Evolutionary conservation across 495 filamentous ascomycete genomes (phyloP).

Genomic region (Thozetella sp.): DNA sequence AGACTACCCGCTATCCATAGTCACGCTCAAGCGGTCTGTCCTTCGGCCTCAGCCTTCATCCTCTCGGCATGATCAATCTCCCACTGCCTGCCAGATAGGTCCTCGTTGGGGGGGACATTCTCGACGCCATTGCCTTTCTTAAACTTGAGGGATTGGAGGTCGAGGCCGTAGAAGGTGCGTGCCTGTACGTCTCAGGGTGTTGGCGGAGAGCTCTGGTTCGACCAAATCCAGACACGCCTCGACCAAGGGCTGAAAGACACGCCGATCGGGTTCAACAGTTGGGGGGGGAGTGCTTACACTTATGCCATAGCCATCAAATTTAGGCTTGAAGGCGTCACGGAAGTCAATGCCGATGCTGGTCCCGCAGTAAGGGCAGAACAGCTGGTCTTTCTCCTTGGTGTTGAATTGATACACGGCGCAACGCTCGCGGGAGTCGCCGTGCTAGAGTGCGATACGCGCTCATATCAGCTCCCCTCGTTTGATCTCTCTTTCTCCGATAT

Average conservation of each 20-base stretch:
- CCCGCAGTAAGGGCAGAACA: conserved; percentile 34
- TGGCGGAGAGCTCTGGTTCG: too few species aligned
- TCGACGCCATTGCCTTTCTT: conserved; percentile 20
- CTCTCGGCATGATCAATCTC: conserved; percentile 18
- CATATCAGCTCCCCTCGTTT: background rate
- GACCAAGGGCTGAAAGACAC: too few species aligned
- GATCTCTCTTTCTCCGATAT: background rate
- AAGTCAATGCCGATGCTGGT: conserved; percentile 33
- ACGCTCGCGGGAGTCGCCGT: conserved; percentile 20
- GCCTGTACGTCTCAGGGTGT: conserved; percentile 15
- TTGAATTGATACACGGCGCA: conserved; percentile 31
- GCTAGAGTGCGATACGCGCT: conserved; percentile 19
- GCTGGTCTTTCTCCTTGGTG: conserved; percentile 27
- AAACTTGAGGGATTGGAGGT: conserved; percentile 19
- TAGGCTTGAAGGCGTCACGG: conserved; percentile 6
- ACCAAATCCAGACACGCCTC: background rate
- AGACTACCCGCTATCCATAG: too few species aligned
- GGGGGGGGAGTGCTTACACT: conserved; percentile 17
- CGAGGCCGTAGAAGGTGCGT: conserved; percentile 24
- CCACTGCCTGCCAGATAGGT: conserved; percentile 24
- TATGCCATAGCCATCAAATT: conserved; percentile 23
- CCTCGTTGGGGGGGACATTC: conserved; percentile 14
- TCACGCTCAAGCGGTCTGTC: too few species aligned
- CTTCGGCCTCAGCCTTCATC: conserved; percentile 1
- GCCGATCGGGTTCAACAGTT: background rate